Evolutionary conservation across 2,329 filamentous ascomycete species (phyloP), one percentile per base, ranked within the genome.

Genomic region (Fragosphaeria purpurea): DNA sequence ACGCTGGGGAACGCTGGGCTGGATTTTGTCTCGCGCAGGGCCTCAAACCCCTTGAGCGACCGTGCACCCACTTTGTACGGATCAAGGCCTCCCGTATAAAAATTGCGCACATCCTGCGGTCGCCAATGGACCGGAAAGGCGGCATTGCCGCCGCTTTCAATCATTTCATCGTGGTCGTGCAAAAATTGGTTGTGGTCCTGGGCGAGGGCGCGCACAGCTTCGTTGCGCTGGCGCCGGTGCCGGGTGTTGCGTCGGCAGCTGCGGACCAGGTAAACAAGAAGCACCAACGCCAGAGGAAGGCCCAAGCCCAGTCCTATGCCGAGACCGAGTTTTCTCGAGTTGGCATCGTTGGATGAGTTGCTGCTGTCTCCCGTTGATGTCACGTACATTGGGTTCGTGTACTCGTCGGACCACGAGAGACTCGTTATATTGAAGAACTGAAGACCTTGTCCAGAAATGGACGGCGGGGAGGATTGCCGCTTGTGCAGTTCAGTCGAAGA

Each of bases 301-400:
- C 82, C 84, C 1, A 88, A 64, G 1, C 84, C 83, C 1, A 88
- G 61, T 0, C 83, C 84, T 2, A 83, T 66, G 0, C 82, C 82
- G 0, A 87, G 67, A 1, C 82, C 81, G 5, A 83, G 66, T 45
- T 73, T 76, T 22, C 22, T 22, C 22, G 22, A 22, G 54, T 70
- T 70, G 32, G 57, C 50, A 55, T 64, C 39, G 56, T 44, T 48
- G 9, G 45, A 34, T 6, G 56, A 47, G 11, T 51, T 47, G 6
- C 49, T 13, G 4, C 59, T 38, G 13, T 54, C 41, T 38, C 47
- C 40, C 22, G 44, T 51, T 12, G 50, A 53, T 52, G 39, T 44
- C 53, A 41, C 40, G 31, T 33, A 58, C 58, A 2, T 53, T 54
- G 1, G 76, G 48, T 76, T 76, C 31, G 65, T 69, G 55, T 81